Conservation (phyloP, 1,139 yeast species). For the Taphrina flavorubra region DNA sequence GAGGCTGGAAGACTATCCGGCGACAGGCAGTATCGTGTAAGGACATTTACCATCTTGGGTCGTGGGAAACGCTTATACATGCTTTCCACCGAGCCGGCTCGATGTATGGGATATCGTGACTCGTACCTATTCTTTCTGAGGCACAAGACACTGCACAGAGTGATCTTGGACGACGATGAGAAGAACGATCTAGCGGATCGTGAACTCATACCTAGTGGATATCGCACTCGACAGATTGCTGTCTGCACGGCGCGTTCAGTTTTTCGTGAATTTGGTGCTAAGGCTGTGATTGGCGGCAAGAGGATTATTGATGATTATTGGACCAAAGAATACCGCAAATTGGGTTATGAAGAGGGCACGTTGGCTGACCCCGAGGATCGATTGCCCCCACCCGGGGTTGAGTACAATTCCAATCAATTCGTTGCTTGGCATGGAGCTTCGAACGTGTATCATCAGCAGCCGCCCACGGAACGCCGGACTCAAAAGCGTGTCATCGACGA, state of each 20-base stretch:
- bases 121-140: constrained; percentile 89
- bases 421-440: constrained; percentile 63
- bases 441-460: constrained; percentile 53
- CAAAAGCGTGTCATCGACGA: constrained; percentile 58
- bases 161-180: constrained; percentile 75
- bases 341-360: constrained; percentile 79
- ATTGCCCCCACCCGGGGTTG: constrained; percentile 55
- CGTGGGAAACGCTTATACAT: constrained; percentile 77
- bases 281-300: constrained; percentile 77
- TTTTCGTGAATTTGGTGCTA: constrained; percentile 90
- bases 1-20: constrained; percentile 70
- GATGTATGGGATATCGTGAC: constrained; percentile 92
- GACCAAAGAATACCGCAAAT: constrained; percentile 70
- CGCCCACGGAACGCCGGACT: constrained; percentile 44
- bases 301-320: constrained; percentile 88
- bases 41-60: constrained; percentile 77
- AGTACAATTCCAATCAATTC: constrained; percentile 59
- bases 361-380: constrained; percentile 75
- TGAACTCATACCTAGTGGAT: constrained; percentile 84
- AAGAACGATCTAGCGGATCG: constrained; percentile 82
- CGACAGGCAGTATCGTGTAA: constrained; percentile 78
- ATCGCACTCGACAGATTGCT: constrained; percentile 87
- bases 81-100: constrained; percentile 95
- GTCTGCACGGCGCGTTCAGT: constrained; percentile 89
- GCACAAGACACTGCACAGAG: constrained; percentile 73